Evolutionary conservation across 805 yeast genomes (phyloP).

Genomic region (Metschnikowia arizonensis): DNA sequence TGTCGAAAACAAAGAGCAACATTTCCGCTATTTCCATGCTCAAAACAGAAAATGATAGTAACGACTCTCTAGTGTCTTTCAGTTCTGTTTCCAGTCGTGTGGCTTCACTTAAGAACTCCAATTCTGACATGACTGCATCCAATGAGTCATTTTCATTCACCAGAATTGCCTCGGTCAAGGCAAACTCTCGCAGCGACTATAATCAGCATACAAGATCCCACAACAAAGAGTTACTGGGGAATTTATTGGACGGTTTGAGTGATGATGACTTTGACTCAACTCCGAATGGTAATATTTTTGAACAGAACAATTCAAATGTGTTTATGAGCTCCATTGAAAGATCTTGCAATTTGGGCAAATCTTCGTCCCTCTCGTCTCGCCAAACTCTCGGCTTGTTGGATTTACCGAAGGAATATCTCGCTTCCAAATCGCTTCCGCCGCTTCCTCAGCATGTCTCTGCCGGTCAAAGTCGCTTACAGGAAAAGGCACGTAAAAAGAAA

Average conservation of each 20-base stretch:
- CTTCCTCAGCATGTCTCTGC: constrained; percentile 8
- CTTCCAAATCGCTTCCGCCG: constrained; percentile 22
- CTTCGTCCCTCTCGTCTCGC: constrained; percentile 1
- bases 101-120: constrained; percentile 8
- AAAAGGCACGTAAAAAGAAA: constrained; percentile 30
- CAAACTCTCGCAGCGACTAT: constrained; percentile 33
- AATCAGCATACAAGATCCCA: constrained; percentile 32
- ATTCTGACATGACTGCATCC: constrained; percentile 15
- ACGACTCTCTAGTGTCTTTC: not conserved
- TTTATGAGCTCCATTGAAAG: constrained; percentile 15
- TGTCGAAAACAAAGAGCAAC: not conserved
- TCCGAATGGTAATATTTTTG: constrained; percentile 4
- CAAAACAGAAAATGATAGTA: not conserved
- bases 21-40: not conserved
- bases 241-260: not conserved
- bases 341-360: not conserved
- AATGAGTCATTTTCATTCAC: constrained; percentile 16
- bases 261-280: not conserved
- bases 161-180: constrained; percentile 30
- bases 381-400: constrained; percentile 23
- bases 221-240: constrained; percentile 15
- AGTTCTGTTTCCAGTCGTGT: not conserved
- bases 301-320: constrained; percentile 29
- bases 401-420: constrained; percentile 31
- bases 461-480: constrained; percentile 13